A percentile compares a stretch with the other conserved stretches of the same genome.
phyloP scores from a whole-genome alignment of 2,329 filamentous ascomycete genomes.

The Bipolaris bicolor region DNA sequence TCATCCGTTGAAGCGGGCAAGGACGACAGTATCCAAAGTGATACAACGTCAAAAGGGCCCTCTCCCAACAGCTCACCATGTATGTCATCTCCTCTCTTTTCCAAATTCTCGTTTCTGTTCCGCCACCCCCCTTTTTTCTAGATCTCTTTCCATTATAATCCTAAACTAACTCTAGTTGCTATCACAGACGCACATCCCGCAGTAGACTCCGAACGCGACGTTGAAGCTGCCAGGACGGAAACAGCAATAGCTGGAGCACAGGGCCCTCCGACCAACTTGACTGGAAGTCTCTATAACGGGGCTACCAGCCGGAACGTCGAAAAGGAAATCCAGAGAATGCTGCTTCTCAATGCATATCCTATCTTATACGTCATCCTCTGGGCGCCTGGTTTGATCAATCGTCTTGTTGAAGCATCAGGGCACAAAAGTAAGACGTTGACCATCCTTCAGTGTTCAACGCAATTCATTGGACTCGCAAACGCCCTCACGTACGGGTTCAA shows the following conservation, averaged over 20 bases:
- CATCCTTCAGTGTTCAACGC: constrained; percentile 27
- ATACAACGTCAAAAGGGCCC: background rate
- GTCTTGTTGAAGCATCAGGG: constrained; percentile 27
- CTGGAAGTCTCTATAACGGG: background rate
- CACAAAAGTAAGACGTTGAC: constrained; percentile 9
- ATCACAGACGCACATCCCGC: background rate
- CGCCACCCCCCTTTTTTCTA: too few species aligned
- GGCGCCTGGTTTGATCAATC: constrained; percentile 40
- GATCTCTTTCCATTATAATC: background rate
- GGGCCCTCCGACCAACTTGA: background rate
- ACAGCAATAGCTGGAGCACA: background rate
- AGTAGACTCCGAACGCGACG: background rate
- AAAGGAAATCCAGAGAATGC: constrained; percentile 35
- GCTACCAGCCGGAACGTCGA: constrained; percentile 11
- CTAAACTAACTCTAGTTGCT: background rate
- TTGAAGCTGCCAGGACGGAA: background rate
- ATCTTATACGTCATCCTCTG: constrained; percentile 44
- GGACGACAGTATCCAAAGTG: background rate
- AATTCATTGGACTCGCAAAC: constrained; percentile 31
- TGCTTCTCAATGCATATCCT: constrained; percentile 45
- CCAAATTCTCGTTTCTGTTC: background rate
- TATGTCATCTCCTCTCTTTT: background rate
- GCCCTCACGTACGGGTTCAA: constrained; percentile 28
- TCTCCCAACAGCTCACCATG: background rate
- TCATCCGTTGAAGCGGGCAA: background rate